These are phyloP conservation scores for Grigorovia yakushimaensis DNA, from an alignment of 805 yeast genomes.

Conservation along the genomic window DNA sequence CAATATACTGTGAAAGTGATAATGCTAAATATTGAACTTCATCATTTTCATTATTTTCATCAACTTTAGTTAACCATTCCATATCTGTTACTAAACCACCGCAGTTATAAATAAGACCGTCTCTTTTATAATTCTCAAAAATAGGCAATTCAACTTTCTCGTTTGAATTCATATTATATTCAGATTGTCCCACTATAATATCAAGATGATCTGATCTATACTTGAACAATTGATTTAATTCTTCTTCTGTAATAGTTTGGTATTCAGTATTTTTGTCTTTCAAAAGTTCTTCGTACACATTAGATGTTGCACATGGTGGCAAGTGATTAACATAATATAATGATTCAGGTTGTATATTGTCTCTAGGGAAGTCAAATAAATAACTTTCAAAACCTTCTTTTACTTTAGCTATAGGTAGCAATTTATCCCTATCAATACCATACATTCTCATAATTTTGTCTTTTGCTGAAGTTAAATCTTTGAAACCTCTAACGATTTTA, in stretches of 20 bases:
- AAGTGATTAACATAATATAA: constrained; percentile 10
- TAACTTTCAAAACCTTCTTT: constrained; percentile 43
- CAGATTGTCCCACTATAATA: constrained; percentile 15
- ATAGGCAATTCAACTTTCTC: constrained; percentile 22
- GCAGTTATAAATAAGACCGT: constrained; percentile 35
- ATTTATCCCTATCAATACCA: constrained; percentile 40
- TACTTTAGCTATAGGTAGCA: constrained; percentile 34
- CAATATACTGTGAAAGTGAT: constrained; percentile 33
- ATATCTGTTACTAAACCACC: constrained; percentile 46
- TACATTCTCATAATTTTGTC: constrained; percentile 37
- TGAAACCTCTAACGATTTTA: constrained; percentile 21
- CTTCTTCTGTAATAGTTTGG: constrained; percentile 13
- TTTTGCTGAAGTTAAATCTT: constrained; percentile 31
- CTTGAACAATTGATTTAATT: constrained; percentile 22
- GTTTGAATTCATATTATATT: constrained; percentile 11
- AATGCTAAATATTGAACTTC: constrained; percentile 40
- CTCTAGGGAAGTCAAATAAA: constrained; percentile 35
- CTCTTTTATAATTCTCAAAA: constrained; percentile 23
- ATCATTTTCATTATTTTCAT: constrained; percentile 4
- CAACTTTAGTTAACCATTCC: constrained; percentile 38
- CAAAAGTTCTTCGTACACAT: constrained; percentile 1
- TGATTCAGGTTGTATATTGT: constrained; percentile 18
- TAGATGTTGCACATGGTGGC: constrained; percentile 6
- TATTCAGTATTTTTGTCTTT: constrained; percentile 8
- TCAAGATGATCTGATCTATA: constrained; percentile 9